Base-by-base conservation (phyloP, 2,329 filamentous ascomycete genomes). In the Pestalotiopsis sp. region DNA sequence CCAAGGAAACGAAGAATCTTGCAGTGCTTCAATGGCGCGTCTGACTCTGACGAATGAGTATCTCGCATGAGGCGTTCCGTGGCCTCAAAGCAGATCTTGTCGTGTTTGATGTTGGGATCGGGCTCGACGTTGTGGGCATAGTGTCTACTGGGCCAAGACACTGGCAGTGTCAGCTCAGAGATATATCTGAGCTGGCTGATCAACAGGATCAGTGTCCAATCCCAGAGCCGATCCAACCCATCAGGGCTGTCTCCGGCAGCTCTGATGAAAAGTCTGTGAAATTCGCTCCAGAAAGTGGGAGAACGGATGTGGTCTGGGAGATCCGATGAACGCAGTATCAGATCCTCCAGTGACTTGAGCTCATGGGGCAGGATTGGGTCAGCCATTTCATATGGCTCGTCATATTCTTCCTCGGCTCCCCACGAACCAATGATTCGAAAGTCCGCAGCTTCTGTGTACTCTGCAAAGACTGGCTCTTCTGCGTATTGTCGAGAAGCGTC, bases 111-210 rank as follows among this genome's bases (percentile, higher is more conserved):
- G 7, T n/a, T 20, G 20, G 45, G 17, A n/a, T 17, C 45, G 20
- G 45, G 13, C 13, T 49, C 41, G n/a, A 49, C 41, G 13, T n/a
- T 9, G 6, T 25, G 13, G 11, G 13, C 20, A 31, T 25, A 2
- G 31, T n/a, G 13, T 27, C 5, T 36, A 36, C 31, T 36, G 58
- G 23, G 25, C 61, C 64, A 39, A 14, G 13, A 14, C 9, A 14
- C 6, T 27, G 69, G 67, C 25, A 70, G 52, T 5, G 65, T 69
- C 36, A 70, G 38, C 7, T 52, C 56, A 13, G 14, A 65, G 20
- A 61, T 36, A 49, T 70, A 69, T 38, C 61, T 67, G 31, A 70
- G 56, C 17, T 68, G 59, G 7, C 57, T 67, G 14, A 70, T 67
- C 17, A 69, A 67, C 9, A 70, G 68, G 61, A 69, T 9, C 7